Conservation (phyloP, 2,329 filamentous ascomycete species). For the Fusarium globosum region DNA sequence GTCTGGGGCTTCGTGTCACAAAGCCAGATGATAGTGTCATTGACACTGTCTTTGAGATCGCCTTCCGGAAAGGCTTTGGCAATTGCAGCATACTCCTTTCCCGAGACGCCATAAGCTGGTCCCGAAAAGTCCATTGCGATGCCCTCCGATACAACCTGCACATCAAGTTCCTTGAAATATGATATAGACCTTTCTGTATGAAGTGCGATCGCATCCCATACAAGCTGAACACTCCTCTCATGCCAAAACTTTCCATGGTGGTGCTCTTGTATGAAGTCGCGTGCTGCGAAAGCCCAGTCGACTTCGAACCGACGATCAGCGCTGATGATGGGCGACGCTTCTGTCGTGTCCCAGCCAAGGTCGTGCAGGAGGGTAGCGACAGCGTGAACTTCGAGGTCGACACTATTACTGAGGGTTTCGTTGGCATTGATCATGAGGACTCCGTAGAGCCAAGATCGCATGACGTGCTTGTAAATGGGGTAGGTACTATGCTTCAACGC, state of each 20-base stretch:
- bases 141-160: slow-evolving; percentile 3
- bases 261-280: slow-evolving; percentile 3
- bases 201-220: slow-evolving; percentile 23
- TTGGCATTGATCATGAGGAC: slow-evolving; percentile 10
- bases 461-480: slow-evolving; percentile 26
- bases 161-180: slow-evolving; percentile 22
- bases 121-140: slow-evolving; percentile 16
- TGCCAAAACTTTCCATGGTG: slow-evolving; percentile 10
- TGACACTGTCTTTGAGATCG: slow-evolving; percentile 1
- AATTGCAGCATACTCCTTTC: not conserved
- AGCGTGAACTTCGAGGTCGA: slow-evolving; percentile 19
- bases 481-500: slow-evolving; percentile 4
- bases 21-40: slow-evolving; percentile 17
- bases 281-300: slow-evolving; percentile 14
- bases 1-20: slow-evolving; percentile 16
- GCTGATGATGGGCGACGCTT: slow-evolving; percentile 7
- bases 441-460: slow-evolving; percentile 20
- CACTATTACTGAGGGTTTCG: not conserved
- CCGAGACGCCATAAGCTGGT: not conserved
- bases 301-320: slow-evolving; percentile 12
- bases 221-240: not conserved
- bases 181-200: slow-evolving; percentile 9
- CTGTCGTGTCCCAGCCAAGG: slow-evolving; percentile 21
- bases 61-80: not conserved
- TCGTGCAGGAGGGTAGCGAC: slow-evolving; percentile 21